Evolutionary conservation across 768 basidiomycete species (phyloP), one percentile per base, ranked within the genome.

Genomic region (Phallus indusiatus): DNA sequence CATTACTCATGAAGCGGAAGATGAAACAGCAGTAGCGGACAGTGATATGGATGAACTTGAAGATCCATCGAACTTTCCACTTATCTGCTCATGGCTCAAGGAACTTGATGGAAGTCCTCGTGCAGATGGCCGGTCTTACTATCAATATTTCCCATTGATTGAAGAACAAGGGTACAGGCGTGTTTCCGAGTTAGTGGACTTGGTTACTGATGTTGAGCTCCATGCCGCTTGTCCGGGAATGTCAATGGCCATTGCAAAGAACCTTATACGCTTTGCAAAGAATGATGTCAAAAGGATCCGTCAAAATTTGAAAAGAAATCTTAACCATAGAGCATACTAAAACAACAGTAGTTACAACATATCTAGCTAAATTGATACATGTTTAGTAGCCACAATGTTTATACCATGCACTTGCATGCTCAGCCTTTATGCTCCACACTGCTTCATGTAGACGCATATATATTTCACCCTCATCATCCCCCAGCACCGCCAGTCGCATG

Each of bases 341-440:
- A 21, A 36, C 12, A 28, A 12, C 4, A 20, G 53, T 33, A 20
- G 11, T 36, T 36, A 54, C 22, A n/a, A 35, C 17, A 12, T n/a
- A 21, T 2, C 20, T 34, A 28, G 34, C 17, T 53, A n/a, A 17
- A 54, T 18, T 35, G 28, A 11, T 53, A 16, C 16, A 24, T 12
- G 16, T 11, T 35, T 36, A 24, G 53, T 53, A 61, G 16, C 60
- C 55, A 59, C 52, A 54, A 21, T 69, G 63, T 24, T 57, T 56
- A 62, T 64, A 71, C 61, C 66, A 70, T 10, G 62, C 61, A n/a
- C 46, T 33, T 3, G 63, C 59, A 55, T 70, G 57, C 0, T 61
- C 51, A 3, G 62, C 48, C 1, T 56, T 66, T 11, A 71, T 59
- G 1, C 61, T 56, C 55, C 64, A 68, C 0, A 66, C 63, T 2